Conservation (phyloP, 768 basidiomycete species). For the Auricularia cornea region DNA sequence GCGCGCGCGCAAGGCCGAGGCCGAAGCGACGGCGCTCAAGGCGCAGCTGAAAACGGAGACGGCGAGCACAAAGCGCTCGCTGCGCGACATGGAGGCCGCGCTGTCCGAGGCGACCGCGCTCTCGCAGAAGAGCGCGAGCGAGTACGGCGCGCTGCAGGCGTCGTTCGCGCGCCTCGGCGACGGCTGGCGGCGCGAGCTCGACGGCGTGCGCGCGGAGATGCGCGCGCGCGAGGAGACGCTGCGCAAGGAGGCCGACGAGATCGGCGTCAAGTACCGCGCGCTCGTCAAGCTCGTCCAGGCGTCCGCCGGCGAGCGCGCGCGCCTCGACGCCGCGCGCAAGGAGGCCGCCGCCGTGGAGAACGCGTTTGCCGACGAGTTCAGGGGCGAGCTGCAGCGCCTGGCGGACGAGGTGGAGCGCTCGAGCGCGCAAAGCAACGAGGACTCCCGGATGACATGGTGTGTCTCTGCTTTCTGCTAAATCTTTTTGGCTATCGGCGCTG, state of each 20-base stretch:
- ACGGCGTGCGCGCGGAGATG: constrained; percentile 67
- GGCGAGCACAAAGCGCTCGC: constrained; percentile 57
- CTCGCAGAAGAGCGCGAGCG: constrained; percentile 73
- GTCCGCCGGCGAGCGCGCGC: constrained; percentile 43
- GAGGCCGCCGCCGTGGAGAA: constrained; percentile 37
- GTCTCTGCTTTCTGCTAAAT: neutral
- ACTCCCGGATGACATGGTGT: neutral
- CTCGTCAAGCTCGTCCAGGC: constrained; percentile 47
- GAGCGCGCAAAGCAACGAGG: neutral
- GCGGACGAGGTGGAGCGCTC: constrained; percentile 26
- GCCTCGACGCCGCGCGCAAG: constrained; percentile 40
- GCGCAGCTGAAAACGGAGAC: constrained; percentile 67
- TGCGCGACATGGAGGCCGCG: constrained; percentile 73
- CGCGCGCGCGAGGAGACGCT: constrained; percentile 61
- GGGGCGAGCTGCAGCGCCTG: constrained; percentile 46
- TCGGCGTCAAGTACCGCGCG: constrained; percentile 56
- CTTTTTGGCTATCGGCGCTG: neutral
- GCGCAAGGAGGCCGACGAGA: constrained; percentile 55
- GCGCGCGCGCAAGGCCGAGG: constrained; percentile 79
- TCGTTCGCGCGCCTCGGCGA: constrained; percentile 65
- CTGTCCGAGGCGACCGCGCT: constrained; percentile 67
- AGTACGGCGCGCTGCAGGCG: constrained; percentile 72
- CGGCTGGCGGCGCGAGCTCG: constrained; percentile 67
- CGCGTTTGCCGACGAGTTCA: constrained; percentile 56
- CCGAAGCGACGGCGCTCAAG: constrained; percentile 60